phyloP scores from a whole-genome alignment of 768 basidiomycete genomes.

The Phylloporus scabripes region DNA sequence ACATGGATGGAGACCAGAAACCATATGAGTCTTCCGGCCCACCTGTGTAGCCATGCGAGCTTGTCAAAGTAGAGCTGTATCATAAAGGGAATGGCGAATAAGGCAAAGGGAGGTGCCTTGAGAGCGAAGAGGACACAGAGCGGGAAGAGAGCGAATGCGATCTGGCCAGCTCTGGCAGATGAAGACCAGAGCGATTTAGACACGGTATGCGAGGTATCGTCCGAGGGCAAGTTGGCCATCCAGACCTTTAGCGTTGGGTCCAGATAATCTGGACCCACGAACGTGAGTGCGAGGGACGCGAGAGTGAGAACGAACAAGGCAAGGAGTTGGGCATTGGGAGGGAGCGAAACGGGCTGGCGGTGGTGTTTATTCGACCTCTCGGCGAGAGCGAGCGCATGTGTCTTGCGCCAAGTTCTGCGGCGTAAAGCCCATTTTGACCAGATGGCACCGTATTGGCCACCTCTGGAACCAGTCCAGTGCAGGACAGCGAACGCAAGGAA shows the following conservation, averaged over 20 bases:
- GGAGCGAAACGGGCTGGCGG: conserved; percentile 43
- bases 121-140: conserved; percentile 66
- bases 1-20: conserved; percentile 56
- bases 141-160: conserved; percentile 68
- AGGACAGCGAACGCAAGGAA: conserved; percentile 38
- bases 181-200: conserved; percentile 67
- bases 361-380: conserved; percentile 28
- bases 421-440: conserved; percentile 59
- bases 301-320: conserved; percentile 41
- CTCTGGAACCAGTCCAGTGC: conserved; percentile 39
- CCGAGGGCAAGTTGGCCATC: conserved; percentile 28
- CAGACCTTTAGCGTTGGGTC: conserved; percentile 44
- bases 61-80: conserved; percentile 73
- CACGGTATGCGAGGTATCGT: conserved; percentile 47
- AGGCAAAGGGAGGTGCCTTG: conserved; percentile 65
- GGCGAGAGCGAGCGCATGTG: conserved; percentile 35
- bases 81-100: conserved; percentile 58
- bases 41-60: conserved; percentile 63
- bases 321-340: conserved; percentile 61
- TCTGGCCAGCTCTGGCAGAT: conserved; percentile 59
- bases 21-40: conserved; percentile 69
- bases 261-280: conserved; percentile 68
- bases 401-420: conserved; percentile 53
- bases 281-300: conserved; percentile 41
- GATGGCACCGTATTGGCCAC: conserved; percentile 42